Evolutionary conservation across 2,329 filamentous ascomycete genomes (phyloP), one percentile per base, ranked within the genome.

Genomic region (Sporothrix luriei): DNA sequence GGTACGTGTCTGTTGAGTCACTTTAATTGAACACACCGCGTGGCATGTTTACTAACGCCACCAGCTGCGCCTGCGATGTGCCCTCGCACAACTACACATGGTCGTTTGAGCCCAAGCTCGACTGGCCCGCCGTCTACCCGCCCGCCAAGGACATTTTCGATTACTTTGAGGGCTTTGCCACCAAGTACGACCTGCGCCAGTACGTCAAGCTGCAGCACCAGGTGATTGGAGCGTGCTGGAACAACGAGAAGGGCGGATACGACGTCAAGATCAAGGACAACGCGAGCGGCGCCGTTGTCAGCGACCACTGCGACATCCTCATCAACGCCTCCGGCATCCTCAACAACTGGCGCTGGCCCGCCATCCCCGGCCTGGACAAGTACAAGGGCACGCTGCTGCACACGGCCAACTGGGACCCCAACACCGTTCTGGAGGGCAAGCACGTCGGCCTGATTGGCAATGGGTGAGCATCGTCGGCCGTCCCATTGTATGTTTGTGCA

Each of bases 71-170:
- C 4, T 84, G 82, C 72, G 83, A 87, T 68, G 80, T 85, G 0
- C 83, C 83, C 1, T 79, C 82, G 0, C 83, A 85, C 74, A 84
- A 83, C 72, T 85, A 85, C 76, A 82, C 80, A 0, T 72, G 69
- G 69, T 68, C 62, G 49, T 71, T 72, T 33, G 71, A 72, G 68
- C 69, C 71, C 46, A 77, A 77, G 48, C 74, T 73, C 19, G 73
- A 77, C 68, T 80, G 78, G 78, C 74, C 73, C 9, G 69, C 74
- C 21, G 76, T 75, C 68, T 79, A 77, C 70, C 74, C 76, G 9
- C 70, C 70, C 9, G 69, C 75, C 19, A 68, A 49, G 29, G 74
- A 75, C 69, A 75, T 75, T 21, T 69, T 68, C 14, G 59, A 69
- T 29, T 80, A 80, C 70, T 76, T 80, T 57, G 75, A 79, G 68